These are phyloP conservation scores for Alternaria brassicicola DNA, from an alignment of 2,329 filamentous ascomycete genomes.

Conservation along the genomic window DNA sequence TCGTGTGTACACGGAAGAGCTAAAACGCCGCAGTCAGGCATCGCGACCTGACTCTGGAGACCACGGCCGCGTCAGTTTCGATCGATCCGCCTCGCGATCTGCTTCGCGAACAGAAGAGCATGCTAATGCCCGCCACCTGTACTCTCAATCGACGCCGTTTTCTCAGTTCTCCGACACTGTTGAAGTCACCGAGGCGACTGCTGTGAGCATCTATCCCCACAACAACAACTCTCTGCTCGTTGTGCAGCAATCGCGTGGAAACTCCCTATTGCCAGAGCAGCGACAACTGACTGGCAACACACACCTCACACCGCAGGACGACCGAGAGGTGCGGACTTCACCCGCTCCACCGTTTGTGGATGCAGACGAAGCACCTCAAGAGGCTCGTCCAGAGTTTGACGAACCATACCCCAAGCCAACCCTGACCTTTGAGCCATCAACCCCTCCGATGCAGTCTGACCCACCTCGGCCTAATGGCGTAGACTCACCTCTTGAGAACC, in stretches of 20 bases:
- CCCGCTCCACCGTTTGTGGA: conserved; percentile 38
- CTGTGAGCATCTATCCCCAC: conserved; percentile 66
- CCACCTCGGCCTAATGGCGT: conserved; percentile 42
- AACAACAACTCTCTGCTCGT: conserved; percentile 68
- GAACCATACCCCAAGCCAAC: conserved; percentile 30
- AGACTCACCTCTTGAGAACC: conserved; percentile 65
- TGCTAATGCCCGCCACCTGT: conserved; percentile 53
- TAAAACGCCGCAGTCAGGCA: conserved; percentile 40
- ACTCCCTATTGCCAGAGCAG: conserved; percentile 28
- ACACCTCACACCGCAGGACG: conserved; percentile 25
- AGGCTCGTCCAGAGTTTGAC: conserved; percentile 9
- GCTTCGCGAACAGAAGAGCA: conserved; percentile 49
- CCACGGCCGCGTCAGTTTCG: conserved; percentile 46
- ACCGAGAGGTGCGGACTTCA: conserved; percentile 23
- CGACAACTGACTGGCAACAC: conserved; percentile 22
- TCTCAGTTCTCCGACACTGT: conserved; percentile 58
- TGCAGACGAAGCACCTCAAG: conserved; percentile 18
- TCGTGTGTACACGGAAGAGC: conserved; percentile 37
- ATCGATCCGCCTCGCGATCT: conserved; percentile 47
- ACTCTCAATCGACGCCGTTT: conserved; percentile 57
- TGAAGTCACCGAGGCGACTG: conserved; percentile 67
- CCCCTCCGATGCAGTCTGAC: conserved; percentile 43
- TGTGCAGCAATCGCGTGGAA: conserved; percentile 59
- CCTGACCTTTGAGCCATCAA: conserved; percentile 44
- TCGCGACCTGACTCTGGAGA: conserved; percentile 40